Evolutionary conservation across 495 filamentous ascomycete genomes (phyloP), one percentile per base, ranked within the genome.

Genomic region (Lepidopterella palustris): DNA sequence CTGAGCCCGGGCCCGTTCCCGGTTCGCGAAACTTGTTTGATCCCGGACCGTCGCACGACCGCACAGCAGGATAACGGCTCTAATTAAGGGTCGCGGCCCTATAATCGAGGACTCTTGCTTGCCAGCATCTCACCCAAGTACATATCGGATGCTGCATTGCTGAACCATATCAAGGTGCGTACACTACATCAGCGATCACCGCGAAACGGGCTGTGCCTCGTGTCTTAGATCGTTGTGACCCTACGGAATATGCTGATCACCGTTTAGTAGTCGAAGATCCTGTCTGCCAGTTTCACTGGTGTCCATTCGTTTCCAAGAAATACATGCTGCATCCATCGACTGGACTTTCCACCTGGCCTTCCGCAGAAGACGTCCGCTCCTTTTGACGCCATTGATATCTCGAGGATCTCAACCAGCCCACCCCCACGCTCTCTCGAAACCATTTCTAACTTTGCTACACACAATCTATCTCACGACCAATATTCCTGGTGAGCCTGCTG

Each of bases 251-350:
- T 59, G 63, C 55, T 52, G 55, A 66, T 62, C 63, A 25, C 5
- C 35, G 35, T 42, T 13, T 9, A 25, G n/a, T 56, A 57, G 49
- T 55, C 18, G 23, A 40, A 59, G 55, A 49, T 49, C 48, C 63
- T 54, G 55, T 66, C 49, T 58, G 64, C 64, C 64, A 66, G 58
- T 31, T 40, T 28, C 2, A 49, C 60, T 63, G 64, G 64, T 57
- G 61, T 67, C 60, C 64, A 59, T 52, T 67, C 64, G 28, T 63
- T 67, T 55, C 56, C 49, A 31, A 57, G 59, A 55, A 49, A 45
- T 51, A 42, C 27, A 28, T 25, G 18, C 57, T 35, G 56, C 51
- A 62, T 63, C 61, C 64, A 67, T 67, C 58, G 64, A 63, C 61
- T 67, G 61, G 64, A 67, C 53, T 28, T 56, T 52, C 52, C 8